These are phyloP conservation scores for Elsinoe fawcettii DNA, from an alignment of 2,329 filamentous ascomycete genomes.

Conservation along the genomic window DNA sequence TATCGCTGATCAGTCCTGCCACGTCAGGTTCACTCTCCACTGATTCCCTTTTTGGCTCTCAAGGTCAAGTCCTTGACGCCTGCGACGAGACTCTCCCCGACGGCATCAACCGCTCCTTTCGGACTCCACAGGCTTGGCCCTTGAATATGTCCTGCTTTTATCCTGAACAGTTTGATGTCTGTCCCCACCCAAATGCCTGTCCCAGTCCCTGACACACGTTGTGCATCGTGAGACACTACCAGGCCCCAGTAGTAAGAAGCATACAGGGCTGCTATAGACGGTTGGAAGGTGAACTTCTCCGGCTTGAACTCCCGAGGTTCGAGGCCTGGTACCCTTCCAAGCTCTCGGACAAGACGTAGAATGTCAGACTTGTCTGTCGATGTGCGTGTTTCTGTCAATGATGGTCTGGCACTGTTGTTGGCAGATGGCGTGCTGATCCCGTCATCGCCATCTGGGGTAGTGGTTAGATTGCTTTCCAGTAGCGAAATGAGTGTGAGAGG, in stretches of 20 bases:
- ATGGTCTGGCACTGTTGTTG: constrained; percentile 33
- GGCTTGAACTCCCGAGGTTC: constrained; percentile 64
- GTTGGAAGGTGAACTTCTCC: constrained; percentile 59
- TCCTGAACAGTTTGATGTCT: constrained; percentile 75
- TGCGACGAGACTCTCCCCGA: constrained; percentile 52
- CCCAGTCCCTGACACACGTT: constrained; percentile 70
- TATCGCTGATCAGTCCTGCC: neutral
- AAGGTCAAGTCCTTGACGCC: constrained; percentile 15
- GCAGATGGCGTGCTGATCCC: constrained; percentile 35
- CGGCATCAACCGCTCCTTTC: constrained; percentile 83
- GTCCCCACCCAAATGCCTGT: constrained; percentile 92
- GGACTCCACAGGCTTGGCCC: constrained; percentile 71
- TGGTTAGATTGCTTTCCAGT: constrained; percentile 36
- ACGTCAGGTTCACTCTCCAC: constrained; percentile 1
- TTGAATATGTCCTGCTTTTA: constrained; percentile 73
- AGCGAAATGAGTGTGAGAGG: constrained; percentile 68
- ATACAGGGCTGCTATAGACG: constrained; percentile 94
- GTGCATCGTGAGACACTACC: constrained; percentile 84
- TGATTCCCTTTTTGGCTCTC: constrained; percentile 15
- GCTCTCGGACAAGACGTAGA: constrained; percentile 30
- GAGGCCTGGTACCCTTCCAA: constrained; percentile 46
- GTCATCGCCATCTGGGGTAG: constrained; percentile 8
- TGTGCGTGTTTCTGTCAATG: neutral
- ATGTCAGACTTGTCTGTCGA: constrained; percentile 16
- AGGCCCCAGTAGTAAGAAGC: constrained; percentile 76